Conservation (phyloP, 768 basidiomycete genomes). For the Leccinum uliginosum region DNA sequence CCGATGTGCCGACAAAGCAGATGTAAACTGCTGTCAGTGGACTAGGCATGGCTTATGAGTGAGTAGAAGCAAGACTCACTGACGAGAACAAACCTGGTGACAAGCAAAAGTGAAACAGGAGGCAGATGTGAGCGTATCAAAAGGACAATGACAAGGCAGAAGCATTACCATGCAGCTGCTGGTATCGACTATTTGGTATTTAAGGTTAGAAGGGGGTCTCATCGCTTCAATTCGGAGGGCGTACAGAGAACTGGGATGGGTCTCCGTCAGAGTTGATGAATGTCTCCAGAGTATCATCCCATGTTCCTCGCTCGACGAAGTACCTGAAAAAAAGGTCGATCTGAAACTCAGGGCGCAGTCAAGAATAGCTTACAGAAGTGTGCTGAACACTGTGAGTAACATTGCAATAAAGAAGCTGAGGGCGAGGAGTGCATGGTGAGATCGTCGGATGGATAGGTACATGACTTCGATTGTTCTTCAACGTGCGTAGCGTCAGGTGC, state of each 20-base stretch:
- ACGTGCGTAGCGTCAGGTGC: background rate
- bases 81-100: constrained; percentile 63
- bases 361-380: constrained; percentile 54
- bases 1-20: background rate
- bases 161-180: constrained; percentile 68
- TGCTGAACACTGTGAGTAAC: constrained; percentile 85
- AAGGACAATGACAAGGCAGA: background rate
- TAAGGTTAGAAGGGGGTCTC: background rate
- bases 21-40: background rate
- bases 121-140: background rate
- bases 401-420: constrained; percentile 87
- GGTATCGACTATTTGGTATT: constrained; percentile 51
- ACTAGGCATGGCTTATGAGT: background rate
- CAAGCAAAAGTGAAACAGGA: background rate
- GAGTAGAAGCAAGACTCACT: constrained; percentile 45
- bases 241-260: constrained; percentile 70
- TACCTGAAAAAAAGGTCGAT: constrained; percentile 43
- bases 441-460: constrained; percentile 83
- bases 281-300: constrained; percentile 75
- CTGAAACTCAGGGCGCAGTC: background rate
- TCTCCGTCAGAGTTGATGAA: constrained; percentile 87
- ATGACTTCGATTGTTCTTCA: constrained; percentile 84
- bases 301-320: constrained; percentile 86
- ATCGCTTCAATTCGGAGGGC: constrained; percentile 13
- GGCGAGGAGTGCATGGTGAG: constrained; percentile 82